phyloP scores from a whole-genome alignment of 1,284 basidiomycete genomes.

The Fomitopsis betulina region DNA sequence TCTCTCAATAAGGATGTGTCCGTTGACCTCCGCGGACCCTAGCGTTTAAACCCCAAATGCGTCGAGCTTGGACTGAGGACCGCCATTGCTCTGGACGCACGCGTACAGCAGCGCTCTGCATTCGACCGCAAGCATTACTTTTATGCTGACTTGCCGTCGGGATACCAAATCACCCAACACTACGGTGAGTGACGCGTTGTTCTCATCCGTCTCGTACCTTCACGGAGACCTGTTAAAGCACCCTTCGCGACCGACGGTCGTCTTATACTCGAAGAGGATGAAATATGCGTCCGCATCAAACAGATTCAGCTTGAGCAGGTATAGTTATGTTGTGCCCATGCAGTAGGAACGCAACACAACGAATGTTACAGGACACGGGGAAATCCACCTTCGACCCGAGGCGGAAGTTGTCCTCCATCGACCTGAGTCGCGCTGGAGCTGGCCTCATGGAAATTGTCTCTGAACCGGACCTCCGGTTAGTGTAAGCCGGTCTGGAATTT shows the following conservation, averaged over 20 bases:
- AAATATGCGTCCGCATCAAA: constrained; percentile 69
- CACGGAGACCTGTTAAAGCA: constrained; percentile 35
- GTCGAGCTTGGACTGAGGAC: constrained; percentile 81
- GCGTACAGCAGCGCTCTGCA: constrained; percentile 69
- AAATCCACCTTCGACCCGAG: constrained; percentile 75
- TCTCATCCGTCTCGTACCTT: not conserved
- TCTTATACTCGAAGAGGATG: constrained; percentile 45
- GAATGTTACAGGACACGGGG: constrained; percentile 75
- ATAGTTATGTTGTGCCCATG: constrained; percentile 7
- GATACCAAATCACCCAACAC: constrained; percentile 97
- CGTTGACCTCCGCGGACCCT: not conserved
- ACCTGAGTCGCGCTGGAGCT: constrained; percentile 88
- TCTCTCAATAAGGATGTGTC: not conserved
- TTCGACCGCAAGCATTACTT: constrained; percentile 99
- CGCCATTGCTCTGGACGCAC: constrained; percentile 75
- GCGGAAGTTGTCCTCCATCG: constrained; percentile 62
- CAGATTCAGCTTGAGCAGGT: constrained; percentile 98
- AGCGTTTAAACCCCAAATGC: constrained; percentile 79
- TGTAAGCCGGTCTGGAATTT: constrained; percentile 3
- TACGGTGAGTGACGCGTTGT: constrained; percentile 60
- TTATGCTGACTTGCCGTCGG: constrained; percentile 90
- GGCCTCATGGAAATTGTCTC: constrained; percentile 97
- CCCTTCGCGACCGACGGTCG: constrained; percentile 77
- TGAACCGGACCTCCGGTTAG: constrained; percentile 84
- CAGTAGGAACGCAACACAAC: too few species aligned